Base-by-base conservation (phyloP, 1,284 basidiomycete genomes). In the Melampsora larici-populina region DNA sequence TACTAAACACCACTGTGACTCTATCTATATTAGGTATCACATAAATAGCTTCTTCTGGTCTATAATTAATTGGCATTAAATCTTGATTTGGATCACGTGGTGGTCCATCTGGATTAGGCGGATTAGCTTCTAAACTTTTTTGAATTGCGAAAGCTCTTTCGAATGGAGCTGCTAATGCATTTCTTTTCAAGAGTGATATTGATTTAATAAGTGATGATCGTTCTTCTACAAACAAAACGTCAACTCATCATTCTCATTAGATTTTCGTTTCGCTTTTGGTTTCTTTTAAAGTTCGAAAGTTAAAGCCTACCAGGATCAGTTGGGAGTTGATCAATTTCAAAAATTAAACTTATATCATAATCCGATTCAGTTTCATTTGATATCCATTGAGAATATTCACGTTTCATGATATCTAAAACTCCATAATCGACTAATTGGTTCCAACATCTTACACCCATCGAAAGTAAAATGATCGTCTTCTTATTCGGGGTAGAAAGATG, bases 1-100 rank as follows among this genome's bases (percentile, higher is more conserved):
- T 99, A 4, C 92, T 94, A 86, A 99, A 99, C 82, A 98, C 93
- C 78, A 98, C 93, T 0, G 97, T 99, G 70, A 99, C 96, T 79
- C 97, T 91, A 87, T 99, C 97, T 70, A 90, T 88, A 63, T 91
- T 90, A 5, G 97, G 94, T 82, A 93, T 92, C 60, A 99, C 88
- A 84, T 95, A 99, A 84, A 99, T 97, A 9, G 93, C 94, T 85
- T 99, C 97, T 82, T 97, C 93, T 26, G 85, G 84, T 92, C 95
- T 80, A 75, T 99, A 99, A 85, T 95, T 91, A 80, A 99, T 88
- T 79, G 90, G 87, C 92, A 97, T 97, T 79, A 98, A 86, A 58
- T 96, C 91, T 64, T 92, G 91, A 79, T 89, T 89, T 18, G 81
- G 79, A 72, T 85, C 84, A 17, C 84, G 77, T 0, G 81, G 36